Conservation (phyloP, 2,329 filamentous ascomycete genomes). For the Pseudogymnoascus sp. region DNA sequence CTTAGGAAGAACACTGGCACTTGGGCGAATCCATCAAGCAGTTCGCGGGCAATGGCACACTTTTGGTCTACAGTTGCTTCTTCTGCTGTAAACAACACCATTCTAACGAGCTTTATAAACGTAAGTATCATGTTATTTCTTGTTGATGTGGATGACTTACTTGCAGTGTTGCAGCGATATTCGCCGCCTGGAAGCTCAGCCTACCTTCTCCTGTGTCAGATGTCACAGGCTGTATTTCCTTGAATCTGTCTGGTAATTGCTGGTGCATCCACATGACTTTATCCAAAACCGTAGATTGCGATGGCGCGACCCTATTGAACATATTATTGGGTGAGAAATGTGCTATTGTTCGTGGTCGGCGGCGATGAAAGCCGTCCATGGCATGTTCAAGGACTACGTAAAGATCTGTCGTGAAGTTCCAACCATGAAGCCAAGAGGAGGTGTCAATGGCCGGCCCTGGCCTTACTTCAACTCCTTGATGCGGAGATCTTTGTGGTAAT, state of each 20-base stretch:
- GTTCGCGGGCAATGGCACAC: conserved; percentile 40
- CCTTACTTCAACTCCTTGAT: conserved; percentile 25
- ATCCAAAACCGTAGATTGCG: conserved; percentile 16
- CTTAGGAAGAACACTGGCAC: conserved; percentile 41
- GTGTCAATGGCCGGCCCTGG: conserved; percentile 18
- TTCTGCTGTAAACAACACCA: conserved; percentile 38
- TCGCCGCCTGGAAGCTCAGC: conserved; percentile 45
- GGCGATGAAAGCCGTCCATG: conserved; percentile 19
- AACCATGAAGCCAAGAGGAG: conserved; percentile 46
- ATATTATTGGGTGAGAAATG: conserved; percentile 15
- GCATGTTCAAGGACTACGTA: conserved; percentile 51
- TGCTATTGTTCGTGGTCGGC: conserved; percentile 3
- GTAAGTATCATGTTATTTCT: background rate
- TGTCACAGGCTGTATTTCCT: conserved; percentile 17
- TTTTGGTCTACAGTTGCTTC: conserved; percentile 37
- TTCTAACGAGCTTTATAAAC: conserved; percentile 40
- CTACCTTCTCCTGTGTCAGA: conserved; percentile 34
- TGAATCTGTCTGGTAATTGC: conserved; percentile 20
- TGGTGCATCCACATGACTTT: conserved; percentile 21
- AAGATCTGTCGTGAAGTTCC: conserved; percentile 52
- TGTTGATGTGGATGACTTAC: background rate
- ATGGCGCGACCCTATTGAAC: conserved; percentile 13
- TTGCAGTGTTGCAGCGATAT: conserved; percentile 40
- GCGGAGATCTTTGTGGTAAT: background rate
- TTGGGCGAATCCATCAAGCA: conserved; percentile 38